Evolutionary conservation across 306 rosid species (phyloP), one percentile per base, ranked within the genome.

Genomic region (Prunus armeniaca): DNA sequence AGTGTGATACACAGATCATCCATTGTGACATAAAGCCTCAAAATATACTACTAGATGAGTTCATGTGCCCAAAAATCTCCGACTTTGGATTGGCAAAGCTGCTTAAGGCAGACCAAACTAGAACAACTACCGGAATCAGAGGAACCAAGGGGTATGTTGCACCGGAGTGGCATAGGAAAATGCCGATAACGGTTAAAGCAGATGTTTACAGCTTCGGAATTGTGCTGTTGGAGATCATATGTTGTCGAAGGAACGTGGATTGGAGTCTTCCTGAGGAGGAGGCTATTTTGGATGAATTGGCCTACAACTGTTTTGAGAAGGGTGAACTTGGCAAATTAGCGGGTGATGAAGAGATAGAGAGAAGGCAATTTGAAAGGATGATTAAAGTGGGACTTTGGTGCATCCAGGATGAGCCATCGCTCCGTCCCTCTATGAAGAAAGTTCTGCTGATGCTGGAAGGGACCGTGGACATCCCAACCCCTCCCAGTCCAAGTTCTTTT

Each of bases 11-110:
- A 11, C 74, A 77, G 19, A 82, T 82, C 43, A 82, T 82, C 38
- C 82, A 82, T 13, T 82, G 82, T 24, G 85, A 82, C 34, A 41
- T 82, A 24, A 82, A 82, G 47, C 85, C 85, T 82, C 38, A 32
- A 32, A 32, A 32, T 32, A 32, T 32, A 32, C 38, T 32, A 27
- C 67, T 82, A 27, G 82, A 82, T 72, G 72, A 77, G 22, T 5
- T 67, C 2, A 51, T 63, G 4, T 49, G 75, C 17, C 27, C 85
- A 5, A 77, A 73, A 32, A 77, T 82, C 6, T 58, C 85, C 0
- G 76, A 77, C 14, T 82, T 82, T 5, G 85, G 82, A 41, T 60
- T 82, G 72, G 66, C 82, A 10, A 82, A 82, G 82, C 47, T 82
- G 54, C 22, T 78, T 8, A 75, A 60, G 55, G 65, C 66, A 15